Base-by-base conservation (phyloP, 1,139 yeast species). In the Blastobotrys buckinghamii region DNA sequence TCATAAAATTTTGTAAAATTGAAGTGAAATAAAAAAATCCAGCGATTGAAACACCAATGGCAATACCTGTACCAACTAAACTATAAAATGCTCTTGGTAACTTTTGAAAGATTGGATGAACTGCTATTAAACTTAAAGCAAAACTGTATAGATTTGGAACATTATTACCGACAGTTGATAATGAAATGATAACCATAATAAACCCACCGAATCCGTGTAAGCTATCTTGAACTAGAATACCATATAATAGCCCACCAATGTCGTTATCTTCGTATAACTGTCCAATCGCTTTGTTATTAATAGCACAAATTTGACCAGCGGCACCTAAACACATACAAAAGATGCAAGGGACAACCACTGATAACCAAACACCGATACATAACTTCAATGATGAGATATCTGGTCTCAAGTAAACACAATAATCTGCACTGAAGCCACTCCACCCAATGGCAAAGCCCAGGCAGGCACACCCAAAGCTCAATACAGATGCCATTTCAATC, bases 361-460 rank as follows among this genome's bases (percentile, higher is more conserved):
- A 95, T 45, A 68, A 55, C 53, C 78, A 65, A 51, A 89, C 79
- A 56, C 81, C 74, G 49, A 76, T 65, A 71, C 88, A 88, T 52
- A 87, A 75, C 65, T 74, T 81, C 61, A 58, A 54, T 39, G 79
- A 71, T 65, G 76, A 77, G 54, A 82, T 79, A 62, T 79, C 74
- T 62, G 78, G 73, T 56, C 78, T 77, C 77, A 86, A 89, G 72
- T 88, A 89, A 47, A 84, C 90, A 49, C 96, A 87, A 70, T 89
- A 90, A 70, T 89, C 97, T 39, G 95, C 81, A 41, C 96, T 94
- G 61, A 84, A 87, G 22, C 96, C 84, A 50, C 95, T 80, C 97
- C 97, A 89, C 55, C 97, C 97, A 50, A 96, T 79, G 46, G 96
- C 95, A 62, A 85, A 90, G 55, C 97, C 97, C 60, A 77, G 89